Conservation (phyloP, 2,329 filamentous ascomycete species). For the Didymella lethalis region DNA sequence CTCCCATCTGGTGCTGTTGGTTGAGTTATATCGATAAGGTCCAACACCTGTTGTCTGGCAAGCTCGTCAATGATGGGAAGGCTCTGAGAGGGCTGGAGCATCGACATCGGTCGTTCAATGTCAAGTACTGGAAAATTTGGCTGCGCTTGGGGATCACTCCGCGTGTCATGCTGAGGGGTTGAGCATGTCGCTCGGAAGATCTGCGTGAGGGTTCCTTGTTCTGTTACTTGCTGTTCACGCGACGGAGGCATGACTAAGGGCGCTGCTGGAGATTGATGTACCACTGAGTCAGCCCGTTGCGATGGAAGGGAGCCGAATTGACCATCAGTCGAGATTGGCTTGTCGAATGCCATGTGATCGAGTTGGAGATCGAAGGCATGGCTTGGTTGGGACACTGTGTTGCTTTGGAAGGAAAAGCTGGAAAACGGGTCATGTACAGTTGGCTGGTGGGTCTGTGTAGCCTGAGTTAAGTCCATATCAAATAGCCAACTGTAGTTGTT, state of each 20-base stretch:
- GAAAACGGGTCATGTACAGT: slow-evolving; percentile 31
- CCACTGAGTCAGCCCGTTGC: slow-evolving; percentile 34
- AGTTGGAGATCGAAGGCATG: slow-evolving; percentile 38
- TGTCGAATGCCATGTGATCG: slow-evolving; percentile 35
- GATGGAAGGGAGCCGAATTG: slow-evolving; percentile 36
- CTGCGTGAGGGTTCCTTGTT: not conserved
- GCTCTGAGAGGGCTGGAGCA: slow-evolving; percentile 43
- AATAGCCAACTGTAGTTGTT: slow-evolving; percentile 71
- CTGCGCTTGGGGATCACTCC: not conserved
- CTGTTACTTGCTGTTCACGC: slow-evolving; percentile 20
- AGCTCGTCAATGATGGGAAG: slow-evolving; percentile 53
- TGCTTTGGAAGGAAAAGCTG: slow-evolving; percentile 28
- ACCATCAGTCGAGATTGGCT: slow-evolving; percentile 29
- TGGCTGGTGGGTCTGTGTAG: slow-evolving; percentile 24
- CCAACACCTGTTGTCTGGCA: slow-evolving; percentile 55
- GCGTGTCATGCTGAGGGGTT: not conserved
- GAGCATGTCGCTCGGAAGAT: not conserved
- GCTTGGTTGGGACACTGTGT: slow-evolving; percentile 28
- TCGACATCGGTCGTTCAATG: slow-evolving; percentile 47
- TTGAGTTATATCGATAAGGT: slow-evolving; percentile 60
- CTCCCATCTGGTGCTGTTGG: slow-evolving; percentile 60
- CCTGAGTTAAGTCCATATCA: slow-evolving; percentile 53
- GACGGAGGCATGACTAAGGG: slow-evolving; percentile 33
- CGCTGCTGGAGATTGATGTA: slow-evolving; percentile 26
- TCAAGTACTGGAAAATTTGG: slow-evolving; percentile 12